These are phyloP conservation scores for Larix kaempferi DNA, from an alignment of 75 land plant species.

Conservation along the genomic window DNA sequence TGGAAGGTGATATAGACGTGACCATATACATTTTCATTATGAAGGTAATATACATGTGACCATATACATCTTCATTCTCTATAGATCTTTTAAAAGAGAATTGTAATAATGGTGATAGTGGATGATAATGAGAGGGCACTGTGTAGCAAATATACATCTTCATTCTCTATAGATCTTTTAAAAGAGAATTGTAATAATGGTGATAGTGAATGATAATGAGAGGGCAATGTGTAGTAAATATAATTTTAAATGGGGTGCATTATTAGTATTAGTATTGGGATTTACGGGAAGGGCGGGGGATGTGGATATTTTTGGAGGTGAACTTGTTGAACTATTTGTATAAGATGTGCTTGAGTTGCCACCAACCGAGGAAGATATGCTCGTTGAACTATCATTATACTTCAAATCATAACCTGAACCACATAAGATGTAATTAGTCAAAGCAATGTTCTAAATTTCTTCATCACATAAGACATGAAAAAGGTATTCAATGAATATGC, in stretches of 20 bases:
- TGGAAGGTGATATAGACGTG: no score
- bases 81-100: not conserved
- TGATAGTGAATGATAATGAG: conserved; percentile 1
- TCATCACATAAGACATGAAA: not conserved
- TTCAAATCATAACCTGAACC: conserved; percentile 5
- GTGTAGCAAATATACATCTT: not conserved
- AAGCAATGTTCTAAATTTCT: not conserved
- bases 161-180: no score
- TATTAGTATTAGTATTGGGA: not conserved
- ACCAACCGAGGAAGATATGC: not conserved
- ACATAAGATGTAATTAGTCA: not conserved
- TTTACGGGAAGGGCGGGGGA: not conserved
- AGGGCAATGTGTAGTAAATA: not conserved
- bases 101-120: not conserved
- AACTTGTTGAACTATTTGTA: not conserved
- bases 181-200: not conserved
- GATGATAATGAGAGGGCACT: not conserved
- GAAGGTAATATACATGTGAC: not conserved
- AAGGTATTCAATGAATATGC: not conserved
- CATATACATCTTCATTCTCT: not conserved
- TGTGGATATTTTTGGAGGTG: not conserved
- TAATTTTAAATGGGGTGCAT: not conserved
- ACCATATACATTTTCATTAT: not conserved
- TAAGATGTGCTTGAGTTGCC: not conserved
- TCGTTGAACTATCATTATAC: not conserved